These are phyloP conservation scores for Quercus tomentella DNA, from an alignment of 331 rosid species.

Conservation along the genomic window DNA sequence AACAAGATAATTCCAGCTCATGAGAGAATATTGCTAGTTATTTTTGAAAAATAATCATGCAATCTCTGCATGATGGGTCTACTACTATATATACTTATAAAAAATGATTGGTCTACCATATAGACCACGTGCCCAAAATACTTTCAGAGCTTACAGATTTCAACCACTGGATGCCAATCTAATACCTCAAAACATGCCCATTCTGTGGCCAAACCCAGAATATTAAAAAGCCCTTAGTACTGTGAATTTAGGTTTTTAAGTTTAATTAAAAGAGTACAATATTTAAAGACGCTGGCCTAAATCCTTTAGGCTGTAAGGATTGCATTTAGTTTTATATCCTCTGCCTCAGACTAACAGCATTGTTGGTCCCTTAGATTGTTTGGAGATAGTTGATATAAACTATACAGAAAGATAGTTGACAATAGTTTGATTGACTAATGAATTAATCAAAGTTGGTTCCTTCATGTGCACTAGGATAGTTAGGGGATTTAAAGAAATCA, in stretches of 20 bases:
- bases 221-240: background rate
- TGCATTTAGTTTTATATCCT: background rate
- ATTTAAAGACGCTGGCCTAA: background rate
- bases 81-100: background rate
- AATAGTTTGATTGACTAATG: background rate
- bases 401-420: background rate
- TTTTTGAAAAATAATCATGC: background rate
- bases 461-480: background rate
- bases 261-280: background rate
- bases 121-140: background rate
- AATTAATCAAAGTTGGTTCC: background rate
- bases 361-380: background rate
- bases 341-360: background rate
- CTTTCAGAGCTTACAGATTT: background rate
- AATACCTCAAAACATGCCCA: background rate
- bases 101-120: background rate
- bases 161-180: background rate
- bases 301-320: background rate
- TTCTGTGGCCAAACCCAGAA: background rate
- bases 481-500: background rate
- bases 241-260: background rate
- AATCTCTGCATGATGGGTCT: background rate
- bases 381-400: background rate
- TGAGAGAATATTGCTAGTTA: background rate
- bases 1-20: background rate